These are phyloP conservation scores for Fusarium sp. DNA, from an alignment of 2,329 filamentous ascomycete genomes.

Conservation along the genomic window DNA sequence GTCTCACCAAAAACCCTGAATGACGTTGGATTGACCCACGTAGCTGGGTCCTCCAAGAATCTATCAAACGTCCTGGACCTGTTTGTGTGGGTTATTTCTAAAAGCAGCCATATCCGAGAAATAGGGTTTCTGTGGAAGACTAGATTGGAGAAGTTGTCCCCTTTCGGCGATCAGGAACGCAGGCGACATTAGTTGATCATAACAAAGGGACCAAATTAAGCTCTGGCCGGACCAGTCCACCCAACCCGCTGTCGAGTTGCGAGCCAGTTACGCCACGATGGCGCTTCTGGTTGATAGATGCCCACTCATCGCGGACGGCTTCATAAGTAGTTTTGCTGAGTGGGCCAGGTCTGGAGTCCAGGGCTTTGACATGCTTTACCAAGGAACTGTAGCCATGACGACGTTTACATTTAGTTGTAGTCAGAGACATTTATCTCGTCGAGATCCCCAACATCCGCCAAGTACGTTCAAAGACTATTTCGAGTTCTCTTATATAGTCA, in stretches of 20 bases:
- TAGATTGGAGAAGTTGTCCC: neutral
- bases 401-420: neutral
- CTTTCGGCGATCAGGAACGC: constrained; percentile 19
- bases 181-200: neutral
- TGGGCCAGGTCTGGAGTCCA: constrained; percentile 13
- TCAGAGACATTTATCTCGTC: constrained; percentile 24
- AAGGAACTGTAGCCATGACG: constrained; percentile 4
- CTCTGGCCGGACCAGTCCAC: constrained; percentile 23
- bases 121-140: constrained; percentile 6
- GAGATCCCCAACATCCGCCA: neutral
- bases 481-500: neutral
- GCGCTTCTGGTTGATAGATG: constrained; percentile 1
- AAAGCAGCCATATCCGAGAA: constrained; percentile 12
- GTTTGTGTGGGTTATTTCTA: neutral
- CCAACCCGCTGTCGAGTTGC: neutral
- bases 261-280: constrained; percentile 12
- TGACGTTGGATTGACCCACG: neutral
- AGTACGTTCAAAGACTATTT: neutral
- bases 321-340: constrained; percentile 21
- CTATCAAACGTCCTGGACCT: neutral
- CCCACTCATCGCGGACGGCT: constrained; percentile 8
- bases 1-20: neutral
- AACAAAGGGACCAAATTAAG: constrained; percentile 9
- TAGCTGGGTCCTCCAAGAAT: neutral
- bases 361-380: constrained; percentile 3